A percentile compares a stretch with the other conserved stretches of the same genome.
These are phyloP conservation scores for Psilocybe cubensis DNA, from an alignment of 768 basidiomycete species.

Conservation along the genomic window DNA sequence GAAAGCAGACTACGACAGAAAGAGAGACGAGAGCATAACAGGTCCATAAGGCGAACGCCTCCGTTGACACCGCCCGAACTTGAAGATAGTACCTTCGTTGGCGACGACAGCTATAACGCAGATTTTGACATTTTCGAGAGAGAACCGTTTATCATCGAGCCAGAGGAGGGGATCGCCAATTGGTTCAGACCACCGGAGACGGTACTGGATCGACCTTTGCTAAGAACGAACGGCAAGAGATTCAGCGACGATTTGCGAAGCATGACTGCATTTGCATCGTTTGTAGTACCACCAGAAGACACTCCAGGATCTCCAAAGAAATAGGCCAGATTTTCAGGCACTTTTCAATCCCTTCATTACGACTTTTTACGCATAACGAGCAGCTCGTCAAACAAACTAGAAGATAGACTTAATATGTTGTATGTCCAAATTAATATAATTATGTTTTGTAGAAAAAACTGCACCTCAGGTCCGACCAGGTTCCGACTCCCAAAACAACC, in stretches of 20 bases:
- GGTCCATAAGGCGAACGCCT: conserved; percentile 3
- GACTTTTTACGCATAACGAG: not conserved
- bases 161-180: not conserved
- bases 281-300: not conserved
- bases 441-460: not conserved
- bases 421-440: not conserved
- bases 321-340: not conserved
- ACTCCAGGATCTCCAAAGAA: not conserved
- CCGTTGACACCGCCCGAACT: not conserved
- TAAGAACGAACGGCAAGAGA: conserved; percentile 5
- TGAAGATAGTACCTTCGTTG: not conserved
- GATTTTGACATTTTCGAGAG: conserved; percentile 6
- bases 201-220: not conserved
- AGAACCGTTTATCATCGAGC: not conserved
- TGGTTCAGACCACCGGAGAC: not conserved
- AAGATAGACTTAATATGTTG: not conserved
- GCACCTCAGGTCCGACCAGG: not conserved
- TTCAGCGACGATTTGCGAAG: not conserved
- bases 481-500: too few species aligned
- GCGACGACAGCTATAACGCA: not conserved
- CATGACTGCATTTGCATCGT: not conserved
- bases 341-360: not conserved
- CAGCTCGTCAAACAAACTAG: not conserved
- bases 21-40: conserved; percentile 1
- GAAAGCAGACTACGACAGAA: conserved; percentile 4